phyloP scores from a whole-genome alignment of 129 eudicot species.

The Daucus carota region DNA sequence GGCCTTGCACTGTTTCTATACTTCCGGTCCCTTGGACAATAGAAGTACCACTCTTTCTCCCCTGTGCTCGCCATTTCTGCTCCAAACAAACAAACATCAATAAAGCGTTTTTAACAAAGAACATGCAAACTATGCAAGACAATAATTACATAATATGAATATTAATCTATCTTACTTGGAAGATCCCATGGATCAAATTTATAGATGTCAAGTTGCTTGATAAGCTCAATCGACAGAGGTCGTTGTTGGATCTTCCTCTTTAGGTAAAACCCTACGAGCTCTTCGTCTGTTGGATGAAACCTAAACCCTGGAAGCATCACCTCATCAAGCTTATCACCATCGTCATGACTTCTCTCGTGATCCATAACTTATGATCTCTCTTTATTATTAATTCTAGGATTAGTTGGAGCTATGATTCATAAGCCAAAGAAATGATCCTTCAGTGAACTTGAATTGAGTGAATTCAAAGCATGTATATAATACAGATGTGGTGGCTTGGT shows the following conservation, averaged over 20 bases:
- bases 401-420: conserved; percentile 6
- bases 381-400: too few species aligned
- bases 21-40: conserved; percentile 88
- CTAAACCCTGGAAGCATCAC: conserved; percentile 92
- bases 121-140: neutral
- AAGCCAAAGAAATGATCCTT: conserved; percentile 14
- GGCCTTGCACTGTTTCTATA: conserved; percentile 88
- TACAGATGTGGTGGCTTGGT: neutral
- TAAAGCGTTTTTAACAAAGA: neutral
- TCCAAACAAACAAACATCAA: neutral
- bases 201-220: conserved; percentile 80
- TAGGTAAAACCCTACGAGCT: conserved; percentile 89
- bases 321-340: conserved; percentile 53
- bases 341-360: conserved; percentile 28
- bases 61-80: conserved; percentile 83
- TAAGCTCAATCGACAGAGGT: conserved; percentile 89
- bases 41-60: conserved; percentile 96
- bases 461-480: conserved; percentile 26
- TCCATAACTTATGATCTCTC: conserved; percentile 27
- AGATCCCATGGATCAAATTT: conserved; percentile 99
- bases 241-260: conserved; percentile 76
- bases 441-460: conserved; percentile 14
- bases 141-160: neutral
- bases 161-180: conserved; percentile 55
- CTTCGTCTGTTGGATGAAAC: conserved; percentile 96